Evolutionary conservation across 257 asterid species (phyloP).

Genomic region (Fraxinus anomala): DNA sequence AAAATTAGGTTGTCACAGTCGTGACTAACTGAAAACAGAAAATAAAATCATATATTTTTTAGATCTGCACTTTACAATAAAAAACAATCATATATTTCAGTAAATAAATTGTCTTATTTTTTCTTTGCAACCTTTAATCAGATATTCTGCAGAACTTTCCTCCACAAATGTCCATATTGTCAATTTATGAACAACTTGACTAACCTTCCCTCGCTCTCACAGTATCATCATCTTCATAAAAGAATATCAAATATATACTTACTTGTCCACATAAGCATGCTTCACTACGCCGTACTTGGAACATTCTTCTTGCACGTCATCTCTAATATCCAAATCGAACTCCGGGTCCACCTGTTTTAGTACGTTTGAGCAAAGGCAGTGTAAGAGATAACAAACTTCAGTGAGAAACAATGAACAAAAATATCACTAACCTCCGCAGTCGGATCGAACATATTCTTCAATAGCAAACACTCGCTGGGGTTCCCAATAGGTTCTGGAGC

Average conservation of each 20-base stretch:
- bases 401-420: background rate
- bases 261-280: conserved; percentile 92
- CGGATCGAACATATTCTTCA: conserved; percentile 99
- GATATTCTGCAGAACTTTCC: background rate
- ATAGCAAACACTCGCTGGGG: conserved; percentile 90
- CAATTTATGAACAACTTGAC: background rate
- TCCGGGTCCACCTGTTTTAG: conserved; percentile 73
- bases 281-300: conserved; percentile 88
- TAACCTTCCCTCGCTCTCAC: background rate
- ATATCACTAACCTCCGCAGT: conserved; percentile 69
- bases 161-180: background rate
- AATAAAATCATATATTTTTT: no score
- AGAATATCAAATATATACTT: conserved; percentile 28
- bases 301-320: conserved; percentile 91
- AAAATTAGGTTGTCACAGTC: background rate
- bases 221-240: background rate
- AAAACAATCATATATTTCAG: background rate
- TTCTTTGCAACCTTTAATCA: background rate
- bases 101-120: no score
- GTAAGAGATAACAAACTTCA: background rate
- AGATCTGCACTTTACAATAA: no score
- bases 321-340: conserved; percentile 87
- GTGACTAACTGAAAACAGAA: background rate
- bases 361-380: background rate
- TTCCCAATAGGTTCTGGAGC: conserved; percentile 87